Base-by-base conservation (phyloP, 192 early-diverging fungal genomes). In the Paraglomus brasilianum region DNA sequence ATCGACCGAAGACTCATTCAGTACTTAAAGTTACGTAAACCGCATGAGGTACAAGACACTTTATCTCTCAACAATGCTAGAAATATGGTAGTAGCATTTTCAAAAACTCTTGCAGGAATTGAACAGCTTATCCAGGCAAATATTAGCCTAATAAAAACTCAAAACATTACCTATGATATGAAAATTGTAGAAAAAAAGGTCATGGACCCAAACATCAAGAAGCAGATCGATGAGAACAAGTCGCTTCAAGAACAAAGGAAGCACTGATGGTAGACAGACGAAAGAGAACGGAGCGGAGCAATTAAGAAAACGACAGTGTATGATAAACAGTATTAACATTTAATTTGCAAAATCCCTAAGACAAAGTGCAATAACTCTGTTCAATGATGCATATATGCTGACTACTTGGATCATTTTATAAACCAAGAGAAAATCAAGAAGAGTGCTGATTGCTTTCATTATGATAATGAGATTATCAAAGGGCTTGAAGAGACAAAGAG, bases 21-120 rank as follows among this genome's bases (percentile, higher is more conserved):
- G 6, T 59, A 59, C 38, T 13, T 76, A 57, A 59, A 48, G n/a
- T 44, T 48, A 8, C 47, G 53, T 11, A 38, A 5, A 42, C 74
- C 70, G 59, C 74, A 76, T 44, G 41, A 5, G 8, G 57, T 65
- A 56, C 39, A 44, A 36, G 74, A 76, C 6, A 75, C 74, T 39
- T 24, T 76, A 51, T 66, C 74, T 30, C 53, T 76, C n/a, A 66
- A 76, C 30, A 71, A 53, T 52, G 70, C 45, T 42, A 69, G 74
- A 40, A 41, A 57, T 11, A 66, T 48, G 21, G 70, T 76, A 8
- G 19, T 76, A 5, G n/a, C 52, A 8, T 64, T 76, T 60, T 51
- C 64, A 0, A 52, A 62, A 63, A 30, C 74, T 17, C 55, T 76
- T 53, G 62, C 74, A 52, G 66, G 68, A 45, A 76, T 76, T 56